These are phyloP conservation scores for Cynara cardunculus DNA, from an alignment of 129 eudicot species.

Conservation along the genomic window DNA sequence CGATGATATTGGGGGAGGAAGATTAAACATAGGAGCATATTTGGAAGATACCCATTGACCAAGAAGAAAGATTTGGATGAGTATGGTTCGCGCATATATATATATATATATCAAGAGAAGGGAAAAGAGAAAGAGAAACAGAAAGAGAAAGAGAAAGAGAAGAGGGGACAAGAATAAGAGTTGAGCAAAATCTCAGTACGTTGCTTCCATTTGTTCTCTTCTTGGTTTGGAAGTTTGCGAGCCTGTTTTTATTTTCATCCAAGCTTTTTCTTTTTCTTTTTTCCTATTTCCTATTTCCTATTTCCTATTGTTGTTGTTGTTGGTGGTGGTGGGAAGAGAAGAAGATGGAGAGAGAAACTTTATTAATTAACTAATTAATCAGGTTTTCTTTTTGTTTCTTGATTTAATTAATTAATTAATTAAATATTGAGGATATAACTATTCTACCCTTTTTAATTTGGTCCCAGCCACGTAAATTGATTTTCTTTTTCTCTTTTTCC, in stretches of 20 bases:
- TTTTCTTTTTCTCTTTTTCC: background rate
- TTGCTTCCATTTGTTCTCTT: slow-evolving; percentile 42
- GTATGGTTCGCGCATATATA: background rate
- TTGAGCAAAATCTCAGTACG: slow-evolving; percentile 35
- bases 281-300: background rate
- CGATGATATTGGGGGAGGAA: background rate
- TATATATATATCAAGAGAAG: background rate
- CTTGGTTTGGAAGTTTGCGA: slow-evolving; percentile 57
- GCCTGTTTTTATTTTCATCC: background rate
- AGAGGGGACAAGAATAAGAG: slow-evolving; percentile 15
- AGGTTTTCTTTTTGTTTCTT: background rate
- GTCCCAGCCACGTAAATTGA: background rate
- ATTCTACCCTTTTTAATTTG: background rate
- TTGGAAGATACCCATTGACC: slow-evolving; percentile 30
- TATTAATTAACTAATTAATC: background rate
- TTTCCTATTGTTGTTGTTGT: background rate
- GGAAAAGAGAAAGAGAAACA: background rate
- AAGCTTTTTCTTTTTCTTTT: background rate
- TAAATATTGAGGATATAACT: background rate
- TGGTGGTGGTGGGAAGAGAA: too few species aligned
- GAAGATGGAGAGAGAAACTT: background rate
- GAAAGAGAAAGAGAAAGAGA: background rate
- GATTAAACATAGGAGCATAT: background rate
- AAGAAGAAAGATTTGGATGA: background rate
- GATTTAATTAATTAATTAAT: background rate